Percentiles rank a stretch among this genome's conserved stretches.
These are phyloP conservation scores for Coprinopsis marcescibilis DNA, from an alignment of 768 basidiomycete species.

Conservation along the genomic window DNA sequence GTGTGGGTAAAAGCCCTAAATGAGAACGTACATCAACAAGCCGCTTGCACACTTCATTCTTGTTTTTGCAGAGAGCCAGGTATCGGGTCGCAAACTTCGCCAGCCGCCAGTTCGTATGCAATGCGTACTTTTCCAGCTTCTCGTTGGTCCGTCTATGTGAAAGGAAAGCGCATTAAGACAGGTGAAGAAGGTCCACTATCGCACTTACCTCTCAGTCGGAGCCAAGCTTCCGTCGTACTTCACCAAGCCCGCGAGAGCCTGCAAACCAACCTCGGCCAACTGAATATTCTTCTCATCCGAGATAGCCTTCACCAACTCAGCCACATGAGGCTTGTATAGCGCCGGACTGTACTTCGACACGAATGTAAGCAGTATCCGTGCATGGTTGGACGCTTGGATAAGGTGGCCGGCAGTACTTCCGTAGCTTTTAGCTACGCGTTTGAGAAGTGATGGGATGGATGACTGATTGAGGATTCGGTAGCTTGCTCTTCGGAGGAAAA, in stretches of 20 bases:
- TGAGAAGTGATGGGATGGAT: conserved; percentile 75
- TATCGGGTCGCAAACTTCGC: conserved; percentile 86
- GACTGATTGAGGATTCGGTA: conserved; percentile 81
- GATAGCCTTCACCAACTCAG: conserved; percentile 70
- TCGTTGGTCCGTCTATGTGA: conserved; percentile 58
- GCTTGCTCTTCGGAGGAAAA: conserved; percentile 62
- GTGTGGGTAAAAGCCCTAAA: background rate
- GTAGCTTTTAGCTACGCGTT: conserved; percentile 50
- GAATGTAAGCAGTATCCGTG: conserved; percentile 47
- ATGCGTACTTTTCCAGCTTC: conserved; percentile 50
- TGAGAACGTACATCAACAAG: conserved; percentile 55
- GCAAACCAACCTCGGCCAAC: conserved; percentile 63
- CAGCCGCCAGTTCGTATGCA: conserved; percentile 54
- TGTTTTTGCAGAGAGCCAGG: conserved; percentile 52
- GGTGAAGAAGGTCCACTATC: background rate
- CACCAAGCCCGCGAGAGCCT: conserved; percentile 68
- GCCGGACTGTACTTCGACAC: conserved; percentile 73
- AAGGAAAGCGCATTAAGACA: conserved; percentile 4
- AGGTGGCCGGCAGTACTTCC: conserved; percentile 30
- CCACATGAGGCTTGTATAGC: conserved; percentile 67
- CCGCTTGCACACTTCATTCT: conserved; percentile 41
- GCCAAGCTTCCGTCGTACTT: conserved; percentile 52
- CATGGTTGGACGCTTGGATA: conserved; percentile 36
- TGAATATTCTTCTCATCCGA: conserved; percentile 53
- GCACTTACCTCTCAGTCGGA: conserved; percentile 61